Base-by-base conservation (phyloP, 345 rosid genomes). In the Citrus cavaleriei region DNA sequence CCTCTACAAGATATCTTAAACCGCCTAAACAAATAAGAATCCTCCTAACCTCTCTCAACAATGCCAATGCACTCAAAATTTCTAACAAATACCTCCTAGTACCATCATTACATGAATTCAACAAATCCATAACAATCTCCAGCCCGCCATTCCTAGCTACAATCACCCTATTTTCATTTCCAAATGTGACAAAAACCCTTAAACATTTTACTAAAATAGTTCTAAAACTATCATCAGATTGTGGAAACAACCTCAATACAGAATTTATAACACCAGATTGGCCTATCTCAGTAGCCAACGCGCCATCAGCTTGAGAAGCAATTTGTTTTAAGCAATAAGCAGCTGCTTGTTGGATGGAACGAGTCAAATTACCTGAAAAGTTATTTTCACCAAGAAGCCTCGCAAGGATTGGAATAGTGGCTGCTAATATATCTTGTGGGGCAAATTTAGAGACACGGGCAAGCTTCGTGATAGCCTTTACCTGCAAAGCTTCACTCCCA, bases 51-150 rank as follows among this genome's bases (percentile, higher is more conserved):
- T 88, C 89, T 82, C 85, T 81, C 68, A 84, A 68, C 46, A 86
- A 81, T 8, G 92, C 59, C 80, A 90, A 70, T 42, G 90, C 90
- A 79, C 89, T 90, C 82, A 90, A 86, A 81, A 86, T 87, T 87
- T 90, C 92, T 38, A 92, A 82, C 87, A 89, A 75, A 68, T 80
- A 89, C 80, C 80, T 75, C 83, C 82, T 83, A 55, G 77, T 69
- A 34, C 64, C 68, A 79, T 82, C 88, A 63, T 54, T 63, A 49
- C 68, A 75, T 21, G 77, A 83, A 35, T 76, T 81, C 55, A 90
- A 83, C 88, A 87, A 76, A 74, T 76, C 72, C 25, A 85, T 46
- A 77, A 89, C 64, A 64, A 87, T 78, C 86, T 84, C 83, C 81
- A 87, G 68, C 55, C 94, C 93, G 70, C 87, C 86, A 79, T 79